A percentile compares a stretch with the other conserved stretches of the same genome.
Evolutionary conservation across 2,329 filamentous ascomycete species (phyloP).

Genomic region (Diplodia mutila): DNA sequence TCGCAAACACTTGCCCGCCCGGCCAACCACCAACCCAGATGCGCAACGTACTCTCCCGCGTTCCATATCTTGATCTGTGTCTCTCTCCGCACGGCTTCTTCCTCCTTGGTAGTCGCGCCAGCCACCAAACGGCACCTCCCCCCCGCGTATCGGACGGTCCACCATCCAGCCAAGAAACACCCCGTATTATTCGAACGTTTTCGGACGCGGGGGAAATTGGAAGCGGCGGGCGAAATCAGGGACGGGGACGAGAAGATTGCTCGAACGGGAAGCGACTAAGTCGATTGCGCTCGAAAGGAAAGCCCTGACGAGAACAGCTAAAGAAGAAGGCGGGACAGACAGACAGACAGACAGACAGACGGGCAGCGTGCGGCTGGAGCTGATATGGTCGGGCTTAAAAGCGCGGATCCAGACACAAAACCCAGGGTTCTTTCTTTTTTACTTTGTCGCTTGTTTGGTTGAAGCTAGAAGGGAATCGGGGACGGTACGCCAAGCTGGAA

Average conservation of each 20-base stretch:
- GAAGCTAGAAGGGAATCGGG: not conserved
- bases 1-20: not conserved
- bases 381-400: not conserved
- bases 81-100: too few species aligned
- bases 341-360: not conserved
- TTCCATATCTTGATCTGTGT: not conserved
- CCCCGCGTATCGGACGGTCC: not conserved
- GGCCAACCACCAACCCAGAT: not conserved
- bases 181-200: not conserved
- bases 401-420: conserved; percentile 9
- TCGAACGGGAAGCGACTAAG: not conserved
- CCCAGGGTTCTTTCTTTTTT: not conserved
- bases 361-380: not conserved
- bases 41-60: not conserved
- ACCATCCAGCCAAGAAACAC: not conserved
- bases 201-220: not conserved
- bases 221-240: not conserved
- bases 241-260: not conserved
- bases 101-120: too few species aligned
- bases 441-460: not conserved
- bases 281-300: not conserved
- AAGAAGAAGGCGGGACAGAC: not conserved
- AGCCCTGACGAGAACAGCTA: not conserved
- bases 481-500: too few species aligned
- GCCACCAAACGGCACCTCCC: too few species aligned